Percentiles rank a stretch among this genome's conserved stretches.
Conservation (phyloP, 83 land plant species). For the Picea abies region DNA sequence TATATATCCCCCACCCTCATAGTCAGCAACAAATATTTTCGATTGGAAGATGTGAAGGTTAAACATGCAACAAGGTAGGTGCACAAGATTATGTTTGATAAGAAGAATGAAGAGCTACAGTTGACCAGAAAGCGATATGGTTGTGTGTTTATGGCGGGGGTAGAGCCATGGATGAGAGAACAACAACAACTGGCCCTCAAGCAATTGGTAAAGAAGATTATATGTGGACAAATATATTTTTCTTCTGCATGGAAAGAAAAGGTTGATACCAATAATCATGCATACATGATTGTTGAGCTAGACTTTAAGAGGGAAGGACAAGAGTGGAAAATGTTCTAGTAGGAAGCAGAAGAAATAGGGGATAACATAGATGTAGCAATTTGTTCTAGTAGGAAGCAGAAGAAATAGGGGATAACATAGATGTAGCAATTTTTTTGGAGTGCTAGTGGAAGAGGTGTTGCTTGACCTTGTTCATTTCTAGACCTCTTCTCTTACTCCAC, state of each 20-base stretch:
- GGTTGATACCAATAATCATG: not conserved
- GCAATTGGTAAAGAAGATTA: not conserved
- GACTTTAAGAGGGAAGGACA: not conserved
- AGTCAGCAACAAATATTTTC: too few relatives aligned
- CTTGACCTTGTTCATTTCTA: not conserved
- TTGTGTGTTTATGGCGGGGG: too few relatives aligned
- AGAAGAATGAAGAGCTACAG: too few relatives aligned
- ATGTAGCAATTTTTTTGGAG: not conserved
- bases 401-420: not conserved
- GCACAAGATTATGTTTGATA: too few relatives aligned
- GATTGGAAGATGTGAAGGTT: too few relatives aligned
- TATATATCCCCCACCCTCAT: too few relatives aligned
- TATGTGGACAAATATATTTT: not conserved
- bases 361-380: not conserved
- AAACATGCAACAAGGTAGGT: too few relatives aligned
- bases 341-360: constrained; percentile 1
- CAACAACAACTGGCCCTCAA: not conserved
- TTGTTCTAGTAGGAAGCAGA: not conserved
- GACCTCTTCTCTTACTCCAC: too few relatives aligned
- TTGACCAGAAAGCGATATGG: too few relatives aligned
- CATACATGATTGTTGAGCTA: not conserved
- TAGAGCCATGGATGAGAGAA: too few relatives aligned
- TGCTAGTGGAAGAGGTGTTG: constrained; percentile 3
- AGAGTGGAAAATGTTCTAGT: not conserved
- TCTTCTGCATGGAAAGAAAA: not conserved